Conservation (phyloP, 1,139 yeast genomes). For the Candida tropicalis region DNA sequence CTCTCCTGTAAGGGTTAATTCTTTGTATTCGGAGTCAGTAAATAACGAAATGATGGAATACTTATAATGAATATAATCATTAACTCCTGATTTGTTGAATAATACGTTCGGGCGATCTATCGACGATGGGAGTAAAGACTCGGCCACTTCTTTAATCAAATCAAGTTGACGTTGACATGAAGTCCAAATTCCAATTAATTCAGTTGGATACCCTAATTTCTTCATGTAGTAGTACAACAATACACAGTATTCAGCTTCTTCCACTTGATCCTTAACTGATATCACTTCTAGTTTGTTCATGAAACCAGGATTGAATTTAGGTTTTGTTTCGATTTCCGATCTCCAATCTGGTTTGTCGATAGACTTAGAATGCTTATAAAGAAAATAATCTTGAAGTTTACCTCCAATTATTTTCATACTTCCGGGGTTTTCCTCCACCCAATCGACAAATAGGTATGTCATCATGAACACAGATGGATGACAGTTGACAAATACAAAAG, state of each 20-base stretch:
- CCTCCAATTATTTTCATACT: conserved; percentile 10
- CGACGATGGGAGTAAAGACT: neutral
- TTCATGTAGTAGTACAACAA: conserved; percentile 51
- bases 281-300: conserved; percentile 37
- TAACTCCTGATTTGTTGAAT: conserved; percentile 9
- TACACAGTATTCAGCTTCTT: conserved; percentile 59
- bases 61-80: conserved; percentile 9
- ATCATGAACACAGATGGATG: conserved; percentile 1
- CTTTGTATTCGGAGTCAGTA: conserved; percentile 10
- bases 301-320: conserved; percentile 46
- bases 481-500: conserved; percentile 6
- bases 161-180: conserved; percentile 39
- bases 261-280: conserved; percentile 30
- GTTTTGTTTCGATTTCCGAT: neutral
- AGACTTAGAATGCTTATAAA: neutral
- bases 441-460: neutral
- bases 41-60: conserved; percentile 14
- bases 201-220: conserved; percentile 44
- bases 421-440: neutral
- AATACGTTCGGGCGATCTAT: conserved; percentile 12
- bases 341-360: neutral
- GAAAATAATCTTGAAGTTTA: conserved; percentile 3
- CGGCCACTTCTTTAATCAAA: conserved; percentile 7
- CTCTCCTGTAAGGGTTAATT: conserved; percentile 3
- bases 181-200: conserved; percentile 43